phyloP scores from a whole-genome alignment of 306 rosid genomes.

The Hippophae gyantsensis region DNA sequence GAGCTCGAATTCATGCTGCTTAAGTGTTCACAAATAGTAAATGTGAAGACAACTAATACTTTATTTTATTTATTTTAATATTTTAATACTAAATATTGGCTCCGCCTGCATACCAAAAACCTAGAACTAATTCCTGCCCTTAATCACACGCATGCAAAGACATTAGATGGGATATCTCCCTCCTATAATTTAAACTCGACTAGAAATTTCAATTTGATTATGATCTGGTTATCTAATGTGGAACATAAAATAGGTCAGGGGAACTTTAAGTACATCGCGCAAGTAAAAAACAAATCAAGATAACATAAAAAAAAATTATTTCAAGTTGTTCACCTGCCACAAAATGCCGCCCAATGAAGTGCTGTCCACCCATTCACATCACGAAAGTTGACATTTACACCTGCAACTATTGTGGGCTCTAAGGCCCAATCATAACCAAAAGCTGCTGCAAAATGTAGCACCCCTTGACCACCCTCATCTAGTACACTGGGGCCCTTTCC shows the following conservation, averaged over 20 bases:
- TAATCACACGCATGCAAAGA: too few relatives aligned
- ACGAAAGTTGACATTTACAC: conserved; percentile 77
- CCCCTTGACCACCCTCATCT: conserved; percentile 79
- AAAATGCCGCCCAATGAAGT: conserved; percentile 93
- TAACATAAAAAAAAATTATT: conserved; percentile 4
- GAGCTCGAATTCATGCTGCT: too few relatives aligned
- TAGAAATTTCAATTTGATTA: too few relatives aligned
- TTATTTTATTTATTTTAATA: too few relatives aligned
- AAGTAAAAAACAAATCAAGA: conserved; percentile 1
- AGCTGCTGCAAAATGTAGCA: conserved; percentile 81
- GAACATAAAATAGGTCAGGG: background rate
- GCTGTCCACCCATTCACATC: conserved; percentile 91
- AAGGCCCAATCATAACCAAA: conserved; percentile 89
- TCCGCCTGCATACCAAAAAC: too few relatives aligned
- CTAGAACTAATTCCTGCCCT: too few relatives aligned
- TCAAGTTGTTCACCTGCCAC: conserved; percentile 57
- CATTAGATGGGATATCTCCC: too few relatives aligned
- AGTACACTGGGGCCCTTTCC: conserved; percentile 81
- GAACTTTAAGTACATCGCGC: background rate
- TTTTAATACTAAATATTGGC: too few relatives aligned
- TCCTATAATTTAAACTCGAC: too few relatives aligned
- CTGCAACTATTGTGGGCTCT: conserved; percentile 57
- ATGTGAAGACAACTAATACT: too few relatives aligned
- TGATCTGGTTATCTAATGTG: background rate
- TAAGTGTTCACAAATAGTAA: too few relatives aligned